Evolutionary conservation across 2,329 filamentous ascomycete species (phyloP).

Genomic region (Mycocentrospora acerina): DNA sequence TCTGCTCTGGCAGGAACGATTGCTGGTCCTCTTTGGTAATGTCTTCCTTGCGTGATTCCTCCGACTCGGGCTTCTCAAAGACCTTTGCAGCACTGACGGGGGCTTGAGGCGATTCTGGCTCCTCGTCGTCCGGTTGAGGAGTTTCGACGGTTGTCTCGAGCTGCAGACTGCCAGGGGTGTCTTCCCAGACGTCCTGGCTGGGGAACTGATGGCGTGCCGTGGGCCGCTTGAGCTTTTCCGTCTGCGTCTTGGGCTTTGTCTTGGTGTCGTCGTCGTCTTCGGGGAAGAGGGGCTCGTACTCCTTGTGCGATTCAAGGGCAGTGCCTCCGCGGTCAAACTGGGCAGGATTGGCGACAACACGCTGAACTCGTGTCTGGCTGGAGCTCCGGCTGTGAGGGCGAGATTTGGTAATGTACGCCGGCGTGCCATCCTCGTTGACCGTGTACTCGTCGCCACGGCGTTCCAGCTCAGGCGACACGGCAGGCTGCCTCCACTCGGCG

Average conservation of each 20-base stretch:
- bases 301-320: constrained; percentile 82
- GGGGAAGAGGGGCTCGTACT: constrained; percentile 93
- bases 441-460: constrained; percentile 60
- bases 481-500: constrained; percentile 71
- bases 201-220: constrained; percentile 70
- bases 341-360: constrained; percentile 28
- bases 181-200: constrained; percentile 96
- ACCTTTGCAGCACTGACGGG: constrained; percentile 35
- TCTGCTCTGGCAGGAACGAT: constrained; percentile 48
- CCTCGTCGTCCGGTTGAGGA: constrained; percentile 63
- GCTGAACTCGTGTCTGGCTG: constrained; percentile 51
- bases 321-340: constrained; percentile 60
- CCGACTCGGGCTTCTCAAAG: constrained; percentile 52
- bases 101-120: constrained; percentile 43
- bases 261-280: constrained; percentile 66
- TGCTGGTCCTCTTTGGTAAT: constrained; percentile 45
- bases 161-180: constrained; percentile 82
- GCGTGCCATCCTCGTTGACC: constrained; percentile 42
- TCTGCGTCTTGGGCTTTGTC: constrained; percentile 53
- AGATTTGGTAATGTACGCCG: constrained; percentile 51
- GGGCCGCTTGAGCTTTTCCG: constrained; percentile 58
- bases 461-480: constrained; percentile 69
- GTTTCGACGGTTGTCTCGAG: constrained; percentile 79
- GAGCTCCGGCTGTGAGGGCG: constrained; percentile 54
- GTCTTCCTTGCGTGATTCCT: constrained; percentile 51